Evolutionary conservation across 768 basidiomycete species (phyloP), one percentile per base, ranked within the genome.

Genomic region (Lactifluus volemus): DNA sequence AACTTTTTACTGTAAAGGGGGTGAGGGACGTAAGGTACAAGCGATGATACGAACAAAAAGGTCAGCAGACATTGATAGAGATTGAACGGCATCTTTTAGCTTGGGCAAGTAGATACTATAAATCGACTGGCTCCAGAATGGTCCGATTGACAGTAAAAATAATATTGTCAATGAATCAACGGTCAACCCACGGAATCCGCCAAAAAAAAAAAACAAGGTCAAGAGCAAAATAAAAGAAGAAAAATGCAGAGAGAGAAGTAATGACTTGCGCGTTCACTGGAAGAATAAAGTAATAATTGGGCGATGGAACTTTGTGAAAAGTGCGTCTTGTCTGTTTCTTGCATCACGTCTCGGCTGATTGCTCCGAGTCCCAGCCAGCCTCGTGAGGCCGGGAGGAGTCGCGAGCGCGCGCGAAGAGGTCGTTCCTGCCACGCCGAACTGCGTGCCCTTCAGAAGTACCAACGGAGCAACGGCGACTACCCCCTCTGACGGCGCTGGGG

Each of bases 311-410:
- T 25, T 25, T 25, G 25, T 25, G 25, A 25, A 57, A 47, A 36
- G 57, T 49, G 47, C 39, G 21, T 30, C 41, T 47, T 32, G 21
- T 30, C 41, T 47, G 15, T 38, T 11, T 42, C 41, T 41, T 54
- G 47, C 29, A 34, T 63, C 47, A 63, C 4, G 47, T 32, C 44
- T 63, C 61, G 11, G 30, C 48, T 49, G 61, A 64, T 55, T 50
- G 42, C 15, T 66, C 65, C 19, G 63, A 54, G 48, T 61, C 65
- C 65, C 65, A 66, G 8, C 59, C 63, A 5, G 63, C 65, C 17
- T 58, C 44, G 64, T 48, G 30, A 64, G 59, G 32, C 55, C 45
- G 25, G 58, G 55, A 32, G 64, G 47, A 14, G 55, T 45, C 9
- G 59, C 38, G 10, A 42, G 65, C 25, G 41, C 29, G 9, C 50